Evolutionary conservation across 768 basidiomycete genomes (phyloP), one percentile per base, ranked within the genome.

Genomic region (Gautieria morchelliformis): DNA sequence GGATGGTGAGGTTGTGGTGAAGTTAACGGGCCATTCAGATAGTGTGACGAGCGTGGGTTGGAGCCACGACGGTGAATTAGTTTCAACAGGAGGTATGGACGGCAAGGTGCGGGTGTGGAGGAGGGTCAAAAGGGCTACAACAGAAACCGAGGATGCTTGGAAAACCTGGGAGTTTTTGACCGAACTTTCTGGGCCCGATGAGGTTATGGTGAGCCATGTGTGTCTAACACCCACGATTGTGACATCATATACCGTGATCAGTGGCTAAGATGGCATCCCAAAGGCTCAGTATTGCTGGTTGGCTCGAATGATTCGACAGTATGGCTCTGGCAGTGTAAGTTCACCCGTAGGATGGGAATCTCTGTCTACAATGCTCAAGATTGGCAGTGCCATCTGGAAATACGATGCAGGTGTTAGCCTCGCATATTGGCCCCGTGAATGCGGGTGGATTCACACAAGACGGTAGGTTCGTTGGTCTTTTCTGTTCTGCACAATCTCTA

Each of bases 241-340:
- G 33, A 52, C 10, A 5, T 10, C 5, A 17, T 52, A n/a, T 35
- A 37, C 14, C 22, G 35, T 56, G 5, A 59, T 19, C 58, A 97
- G 94, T 97, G 91, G 79, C 66, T 98, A 51, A 77, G 83, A 73
- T 99, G 95, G 95, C 96, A 99, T 75, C 96, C 96, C 0, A 94
- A 85, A 68, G 96, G 94, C 5, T 71, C 75, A 40, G 86, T 95
- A 2, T 78, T 99, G 0, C 77, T 97, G 5, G 93, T 89, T 1
- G 96, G 96, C 42, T 87, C 90, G 8, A 91, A 95, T 63, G 95
- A 98, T 69, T 80, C 86, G 7, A 95, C 89, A 0, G 83, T 93
- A 24, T 99, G 96, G 96, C 74, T 99, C 62, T 99, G 93, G 93
- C 92, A 97, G 75, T 73, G 95, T 96, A 70, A 63, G 86, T 71